Percentiles rank a stretch among this genome's conserved stretches.
Evolutionary conservation across 257 asterid genomes (phyloP).

Genomic region (Prunella vulgaris): DNA sequence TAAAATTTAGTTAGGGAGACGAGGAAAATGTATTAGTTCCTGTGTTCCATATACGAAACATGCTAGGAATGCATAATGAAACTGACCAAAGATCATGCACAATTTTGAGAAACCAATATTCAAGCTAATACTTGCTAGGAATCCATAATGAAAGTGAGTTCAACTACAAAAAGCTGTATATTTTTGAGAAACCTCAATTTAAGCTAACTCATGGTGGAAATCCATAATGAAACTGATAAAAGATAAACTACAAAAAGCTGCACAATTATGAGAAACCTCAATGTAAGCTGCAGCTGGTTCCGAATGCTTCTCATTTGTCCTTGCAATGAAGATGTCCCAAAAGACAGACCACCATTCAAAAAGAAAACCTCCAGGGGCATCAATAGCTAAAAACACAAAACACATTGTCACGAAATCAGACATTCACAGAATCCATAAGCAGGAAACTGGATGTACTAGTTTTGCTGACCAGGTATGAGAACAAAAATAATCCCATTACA

Average conservation of each 20-base stretch:
- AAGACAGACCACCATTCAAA: constrained; percentile 99
- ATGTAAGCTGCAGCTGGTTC: constrained; percentile 98
- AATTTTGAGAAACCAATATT: constrained; percentile 52
- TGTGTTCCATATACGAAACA: background rate
- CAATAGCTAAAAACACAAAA: constrained; percentile 62
- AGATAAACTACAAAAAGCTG: constrained; percentile 12
- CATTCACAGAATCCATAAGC: background rate
- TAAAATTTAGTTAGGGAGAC: constrained; percentile 25
- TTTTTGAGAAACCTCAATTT: constrained; percentile 70
- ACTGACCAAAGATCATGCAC: constrained; percentile 8
- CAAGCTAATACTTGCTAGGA: too few species aligned
- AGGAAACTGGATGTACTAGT: background rate
- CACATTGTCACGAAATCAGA: background rate
- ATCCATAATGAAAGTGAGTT: background rate
- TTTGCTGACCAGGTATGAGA: background rate
- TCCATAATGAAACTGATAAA: background rate
- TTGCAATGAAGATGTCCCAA: constrained; percentile 98
- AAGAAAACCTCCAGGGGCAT: constrained; percentile 99
- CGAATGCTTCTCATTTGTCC: constrained; percentile 98
- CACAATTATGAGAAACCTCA: constrained; percentile 56
- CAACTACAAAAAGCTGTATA: constrained; percentile 18
- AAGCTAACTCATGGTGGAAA: too few species aligned
- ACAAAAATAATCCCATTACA: constrained; percentile 6
- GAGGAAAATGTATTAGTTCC: background rate
- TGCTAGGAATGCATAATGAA: background rate